Base-by-base conservation (phyloP, 306 rosid genomes). In the Neltuma alba region DNA sequence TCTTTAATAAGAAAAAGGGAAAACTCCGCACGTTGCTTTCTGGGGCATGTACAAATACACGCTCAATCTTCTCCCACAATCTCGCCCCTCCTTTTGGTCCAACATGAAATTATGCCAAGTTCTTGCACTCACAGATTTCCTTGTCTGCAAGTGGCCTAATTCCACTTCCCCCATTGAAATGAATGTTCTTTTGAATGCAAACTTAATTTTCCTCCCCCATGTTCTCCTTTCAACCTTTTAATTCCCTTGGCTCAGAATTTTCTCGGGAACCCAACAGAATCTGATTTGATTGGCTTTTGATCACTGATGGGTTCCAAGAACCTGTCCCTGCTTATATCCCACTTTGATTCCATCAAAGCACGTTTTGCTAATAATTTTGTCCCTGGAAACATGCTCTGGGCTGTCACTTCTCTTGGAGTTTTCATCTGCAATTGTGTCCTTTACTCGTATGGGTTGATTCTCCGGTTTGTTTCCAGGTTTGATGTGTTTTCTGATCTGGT, bases 51-150 rank as follows among this genome's bases (percentile, higher is more conserved):
- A 41, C 76, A 77, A 8, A 38, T 80, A 78, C 75, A 78, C 75
- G 71, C 86, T 54, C 76, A 79, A 85, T 91, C 88, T 78, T 81
- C 91, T 83, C 94, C 97, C 63, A 70, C 79, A 87, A 89, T 90
- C 73, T 68, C 73, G 73, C 73, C 73, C 80, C 76, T 86, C 94
- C 33, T 44, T 77, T 34, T 40, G 60, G 65, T 81, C 74, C 52
- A 40, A 80, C 28, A 57, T 8, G 20, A 48, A 79, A 71, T 70
- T 62, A 48, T 68, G 74, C 78, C 3, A 25, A 48, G 20, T 68
- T 23, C 86, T 73, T 58, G 21, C 73, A 63, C 62, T 87, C 84
- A 47, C 86, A 45, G 42, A 79, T 79, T 85, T 75, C 73, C 2
- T 45, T 68, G 33, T 68, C 52, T 40, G 9, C 52, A 68, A 68